Base-by-base conservation (phyloP, 371 early-diverging fungal species). In the Mucor velutinosus region DNA sequence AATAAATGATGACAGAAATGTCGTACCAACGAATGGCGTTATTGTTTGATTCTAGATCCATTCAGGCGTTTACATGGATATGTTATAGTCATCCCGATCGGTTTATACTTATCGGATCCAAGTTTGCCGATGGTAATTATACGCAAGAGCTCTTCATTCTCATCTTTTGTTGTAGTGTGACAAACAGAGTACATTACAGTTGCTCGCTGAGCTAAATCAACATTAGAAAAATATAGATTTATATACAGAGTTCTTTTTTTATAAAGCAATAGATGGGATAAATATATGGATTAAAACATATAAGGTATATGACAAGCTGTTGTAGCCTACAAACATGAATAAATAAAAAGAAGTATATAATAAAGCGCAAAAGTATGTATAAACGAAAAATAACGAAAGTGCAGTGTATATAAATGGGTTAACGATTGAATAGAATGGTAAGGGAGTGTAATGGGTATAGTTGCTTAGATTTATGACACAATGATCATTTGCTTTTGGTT, bases 401-500 rank as follows among this genome's bases (percentile, higher is more conserved):
- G 51, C 14, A 53, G 12, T 27, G 27, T 27, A 53, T 53, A 15
- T 53, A 53, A 53, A 53, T 11, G 23, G 23, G 14, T 53, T 53
- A 53, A 57, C 57, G 33, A 57, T 33, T 32, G 33, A 8, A 33
- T 17, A 56, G 41, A 41, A 15, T 3, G 15, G 12, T 2, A 30
- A 57, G 19, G 57, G 57, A 32, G 19, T 32, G 30, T 32, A 57
- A 57, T 57, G 32, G 19, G 57, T 57, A 33, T 57, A 19, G 32
- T n/a, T 30, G 25, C n/a, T 14, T 32, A 14, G 8, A 10, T 19
- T 57, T 43, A 64, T 57, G 57, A 57, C 3, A 64, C 57, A 57
- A 37, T 37, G 7, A 57, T 29, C 56, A 64, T 30, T 57, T 56
- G 64, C 10, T 57, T 39, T 30, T 64, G 58, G 17, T 65, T 43